Conservation (phyloP, 352 stramenopile species). For the Peronospora belbahrii region DNA sequence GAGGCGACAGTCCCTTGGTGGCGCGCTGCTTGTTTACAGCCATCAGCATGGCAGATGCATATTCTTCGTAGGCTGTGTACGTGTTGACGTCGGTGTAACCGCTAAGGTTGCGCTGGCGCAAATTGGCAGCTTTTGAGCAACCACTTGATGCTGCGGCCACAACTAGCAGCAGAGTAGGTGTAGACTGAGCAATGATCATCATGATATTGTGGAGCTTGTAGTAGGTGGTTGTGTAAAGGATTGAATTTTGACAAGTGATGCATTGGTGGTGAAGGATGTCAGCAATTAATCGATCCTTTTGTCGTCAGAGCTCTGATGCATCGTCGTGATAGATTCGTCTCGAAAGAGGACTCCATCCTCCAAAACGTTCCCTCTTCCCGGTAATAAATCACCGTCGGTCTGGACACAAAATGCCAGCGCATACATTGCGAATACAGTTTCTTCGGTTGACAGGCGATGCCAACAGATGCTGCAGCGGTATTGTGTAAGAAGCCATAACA, state of each 20-base stretch:
- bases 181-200: constrained; percentile 13
- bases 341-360: too few species aligned
- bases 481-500: constrained; percentile 9
- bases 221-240: too few species aligned
- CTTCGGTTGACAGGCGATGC: constrained; percentile 9
- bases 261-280: too few species aligned
- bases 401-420: too few species aligned
- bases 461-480: constrained; percentile 16
- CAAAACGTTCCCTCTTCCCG: too few species aligned
- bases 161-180: constrained; percentile 15
- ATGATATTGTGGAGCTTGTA: not conserved
- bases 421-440: too few species aligned
- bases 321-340: too few species aligned
- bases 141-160: constrained; percentile 9
- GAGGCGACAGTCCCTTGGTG: constrained; percentile 21
- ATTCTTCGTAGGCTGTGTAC: constrained; percentile 15
- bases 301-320: too few species aligned
- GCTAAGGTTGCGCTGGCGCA: constrained; percentile 11
- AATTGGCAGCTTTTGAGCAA: constrained; percentile 1
- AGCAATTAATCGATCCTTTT: too few species aligned
- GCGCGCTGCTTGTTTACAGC: constrained; percentile 42
- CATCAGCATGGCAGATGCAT: constrained; percentile 19
- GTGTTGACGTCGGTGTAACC: constrained; percentile 12
- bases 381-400: too few species aligned
- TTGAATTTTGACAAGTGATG: too few species aligned